These are phyloP conservation scores for Astragalus glycyphyllos DNA, from an alignment of 306 rosid species.

Conservation along the genomic window DNA sequence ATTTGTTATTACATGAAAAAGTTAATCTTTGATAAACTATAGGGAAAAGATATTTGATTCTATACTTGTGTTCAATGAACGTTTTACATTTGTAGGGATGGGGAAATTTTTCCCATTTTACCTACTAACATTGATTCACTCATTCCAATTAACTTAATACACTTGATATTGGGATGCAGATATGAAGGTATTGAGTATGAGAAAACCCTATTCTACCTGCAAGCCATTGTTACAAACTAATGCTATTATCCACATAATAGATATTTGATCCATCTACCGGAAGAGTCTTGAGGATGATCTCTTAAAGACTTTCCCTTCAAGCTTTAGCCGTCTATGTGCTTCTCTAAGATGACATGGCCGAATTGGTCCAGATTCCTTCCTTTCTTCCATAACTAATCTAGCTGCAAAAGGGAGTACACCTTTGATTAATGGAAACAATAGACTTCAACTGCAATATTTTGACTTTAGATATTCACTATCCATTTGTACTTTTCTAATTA, in stretches of 20 bases:
- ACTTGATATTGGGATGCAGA: constrained; percentile 9
- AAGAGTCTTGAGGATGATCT: constrained; percentile 79
- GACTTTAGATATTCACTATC: neutral
- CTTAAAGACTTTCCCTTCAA: constrained; percentile 89
- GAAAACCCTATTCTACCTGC: neutral
- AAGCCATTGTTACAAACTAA: constrained; percentile 13
- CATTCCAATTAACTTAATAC: constrained; percentile 5
- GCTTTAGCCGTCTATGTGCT: constrained; percentile 82
- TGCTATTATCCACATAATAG: constrained; percentile 12
- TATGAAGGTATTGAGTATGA: constrained; percentile 4
- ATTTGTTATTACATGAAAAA: neutral
- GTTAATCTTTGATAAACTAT: neutral
- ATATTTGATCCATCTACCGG: constrained; percentile 54
- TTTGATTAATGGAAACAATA: constrained; percentile 7
- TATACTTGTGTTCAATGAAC: neutral
- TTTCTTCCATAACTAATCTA: constrained; percentile 81
- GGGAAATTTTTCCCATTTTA: neutral
- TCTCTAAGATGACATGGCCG: constrained; percentile 96
- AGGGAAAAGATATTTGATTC: constrained; percentile 5
- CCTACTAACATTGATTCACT: constrained; percentile 23
- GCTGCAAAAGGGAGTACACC: constrained; percentile 56
- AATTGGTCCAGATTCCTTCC: constrained; percentile 89
- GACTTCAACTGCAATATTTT: constrained; percentile 3
- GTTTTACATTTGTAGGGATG: constrained; percentile 8
- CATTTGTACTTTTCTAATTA: neutral